These are phyloP conservation scores for Pontederia paniculata DNA, from an alignment of 176 grass and related monocot species.

Conservation along the genomic window DNA sequence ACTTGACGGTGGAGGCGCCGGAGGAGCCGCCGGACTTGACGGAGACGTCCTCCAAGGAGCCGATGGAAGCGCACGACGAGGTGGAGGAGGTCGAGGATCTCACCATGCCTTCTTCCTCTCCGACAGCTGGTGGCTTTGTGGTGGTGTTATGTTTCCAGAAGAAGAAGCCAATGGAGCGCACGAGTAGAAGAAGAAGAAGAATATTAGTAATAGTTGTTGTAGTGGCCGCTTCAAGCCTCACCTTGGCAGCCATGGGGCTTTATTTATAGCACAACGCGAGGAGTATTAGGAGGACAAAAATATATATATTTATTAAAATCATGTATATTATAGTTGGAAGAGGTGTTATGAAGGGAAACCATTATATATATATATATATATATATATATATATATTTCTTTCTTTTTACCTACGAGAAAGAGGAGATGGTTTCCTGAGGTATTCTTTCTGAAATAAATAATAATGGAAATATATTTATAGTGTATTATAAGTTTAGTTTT, in stretches of 20 bases:
- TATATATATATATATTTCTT: no score
- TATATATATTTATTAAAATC: neutral
- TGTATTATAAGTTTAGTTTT: no score
- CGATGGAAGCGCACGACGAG: neutral
- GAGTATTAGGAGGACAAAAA: neutral
- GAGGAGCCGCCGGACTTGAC: neutral
- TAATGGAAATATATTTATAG: no score
- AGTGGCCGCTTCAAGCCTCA: neutral
- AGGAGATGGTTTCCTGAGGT: no score
- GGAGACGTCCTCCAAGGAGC: neutral
- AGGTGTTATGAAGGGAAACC: no score
- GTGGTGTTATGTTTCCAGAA: neutral
- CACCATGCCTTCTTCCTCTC: neutral
- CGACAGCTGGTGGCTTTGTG: neutral
- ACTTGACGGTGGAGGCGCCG: conserved; percentile 28
- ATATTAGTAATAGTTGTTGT: neutral
- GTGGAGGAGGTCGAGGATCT: neutral
- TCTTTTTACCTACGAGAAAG: no score
- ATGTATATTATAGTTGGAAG: no score
- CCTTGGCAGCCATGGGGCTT: neutral
- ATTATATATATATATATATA: no score
- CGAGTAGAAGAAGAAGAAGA: neutral
- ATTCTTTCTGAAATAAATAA: no score
- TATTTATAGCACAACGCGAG: neutral
- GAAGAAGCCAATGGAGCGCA: neutral